Percentiles rank a stretch among this genome's conserved stretches.
Conservation (phyloP, 2,329 filamentous ascomycete species). For the Verticillium isaacii region DNA sequence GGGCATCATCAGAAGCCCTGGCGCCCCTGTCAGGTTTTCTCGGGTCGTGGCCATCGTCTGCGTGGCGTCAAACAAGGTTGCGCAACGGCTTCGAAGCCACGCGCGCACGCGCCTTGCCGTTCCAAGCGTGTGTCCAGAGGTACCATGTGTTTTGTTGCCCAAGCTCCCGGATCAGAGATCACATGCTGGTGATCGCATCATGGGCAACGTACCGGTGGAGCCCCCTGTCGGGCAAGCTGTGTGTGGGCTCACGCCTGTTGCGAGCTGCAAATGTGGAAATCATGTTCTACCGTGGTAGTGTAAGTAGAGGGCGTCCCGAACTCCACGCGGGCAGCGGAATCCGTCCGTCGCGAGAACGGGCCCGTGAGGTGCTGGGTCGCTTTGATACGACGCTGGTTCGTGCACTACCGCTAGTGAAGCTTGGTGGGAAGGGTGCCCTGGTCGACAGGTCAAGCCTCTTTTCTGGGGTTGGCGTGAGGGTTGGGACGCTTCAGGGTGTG, state of each 20-base stretch:
- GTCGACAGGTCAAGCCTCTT: slow-evolving; percentile 1
- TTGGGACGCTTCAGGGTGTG: neutral
- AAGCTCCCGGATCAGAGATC: neutral
- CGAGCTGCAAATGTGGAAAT: neutral
- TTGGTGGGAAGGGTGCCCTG: neutral
- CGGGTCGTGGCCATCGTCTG: slow-evolving; percentile 5
- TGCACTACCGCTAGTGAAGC: neutral
- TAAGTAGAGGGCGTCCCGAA: neutral
- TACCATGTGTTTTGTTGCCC: neutral
- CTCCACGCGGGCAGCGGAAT: neutral
- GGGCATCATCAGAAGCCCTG: neutral
- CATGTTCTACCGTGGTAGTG: neutral
- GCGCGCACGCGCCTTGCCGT: neutral
- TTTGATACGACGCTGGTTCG: neutral
- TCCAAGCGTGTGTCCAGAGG: neutral
- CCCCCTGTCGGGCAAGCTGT: neutral
- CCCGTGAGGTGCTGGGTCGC: neutral
- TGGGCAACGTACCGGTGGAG: neutral
- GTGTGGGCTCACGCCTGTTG: neutral
- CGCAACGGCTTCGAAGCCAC: neutral
- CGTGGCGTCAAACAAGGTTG: slow-evolving; percentile 16
- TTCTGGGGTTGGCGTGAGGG: slow-evolving; percentile 1
- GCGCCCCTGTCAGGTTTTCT: neutral
- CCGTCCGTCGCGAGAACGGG: neutral
- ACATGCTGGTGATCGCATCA: neutral